A percentile compares a stretch with the other conserved stretches of the same genome.
These are phyloP conservation scores for Lolium perenne DNA, from an alignment of 176 grass and related monocot species.

Conservation along the genomic window DNA sequence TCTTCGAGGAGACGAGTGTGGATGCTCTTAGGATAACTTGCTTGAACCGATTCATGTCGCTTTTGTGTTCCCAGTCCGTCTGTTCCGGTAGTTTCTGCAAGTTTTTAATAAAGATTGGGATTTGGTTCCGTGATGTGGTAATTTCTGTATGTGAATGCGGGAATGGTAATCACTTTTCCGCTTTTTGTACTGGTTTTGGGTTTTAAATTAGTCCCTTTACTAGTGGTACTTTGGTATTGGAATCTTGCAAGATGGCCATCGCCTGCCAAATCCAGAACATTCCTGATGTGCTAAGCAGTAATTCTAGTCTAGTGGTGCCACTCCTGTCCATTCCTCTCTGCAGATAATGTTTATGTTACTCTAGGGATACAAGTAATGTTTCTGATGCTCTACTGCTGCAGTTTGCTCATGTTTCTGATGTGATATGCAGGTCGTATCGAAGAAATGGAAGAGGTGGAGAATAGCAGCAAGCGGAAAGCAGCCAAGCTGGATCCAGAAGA, in stretches of 20 bases:
- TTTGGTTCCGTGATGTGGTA: neutral
- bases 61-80: neutral
- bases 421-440: neutral
- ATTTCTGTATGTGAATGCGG: neutral
- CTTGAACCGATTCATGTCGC: neutral
- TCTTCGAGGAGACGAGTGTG: no score
- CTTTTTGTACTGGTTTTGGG: neutral
- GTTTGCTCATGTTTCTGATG: neutral
- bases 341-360: neutral
- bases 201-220: neutral
- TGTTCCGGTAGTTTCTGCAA: neutral
- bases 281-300: neutral
- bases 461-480: conserved; percentile 56
- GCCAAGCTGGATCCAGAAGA: conserved; percentile 36
- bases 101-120: neutral
- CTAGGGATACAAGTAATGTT: neutral
- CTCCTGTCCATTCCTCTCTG: neutral
- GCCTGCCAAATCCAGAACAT: neutral
- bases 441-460: conserved; percentile 47
- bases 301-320: neutral
- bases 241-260: neutral
- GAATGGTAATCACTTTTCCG: neutral
- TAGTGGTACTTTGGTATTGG: neutral
- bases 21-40: neutral
- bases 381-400: neutral